These are phyloP conservation scores for Silene uniflora DNA, from an alignment of 148 eudicot genomes.

Conservation along the genomic window DNA sequence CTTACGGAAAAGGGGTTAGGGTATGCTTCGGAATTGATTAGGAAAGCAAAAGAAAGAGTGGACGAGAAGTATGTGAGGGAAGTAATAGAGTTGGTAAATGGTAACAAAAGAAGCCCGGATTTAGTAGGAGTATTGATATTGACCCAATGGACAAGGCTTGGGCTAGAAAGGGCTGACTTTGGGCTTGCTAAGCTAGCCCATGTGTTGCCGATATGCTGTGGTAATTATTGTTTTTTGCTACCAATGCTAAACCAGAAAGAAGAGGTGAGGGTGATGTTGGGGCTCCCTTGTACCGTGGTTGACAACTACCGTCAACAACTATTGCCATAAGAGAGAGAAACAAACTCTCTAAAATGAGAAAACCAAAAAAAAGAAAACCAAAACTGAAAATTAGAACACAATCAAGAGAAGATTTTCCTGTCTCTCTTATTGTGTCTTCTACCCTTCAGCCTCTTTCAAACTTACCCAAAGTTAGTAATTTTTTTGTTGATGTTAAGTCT, in stretches of 20 bases:
- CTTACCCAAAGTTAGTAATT: too few relatives aligned
- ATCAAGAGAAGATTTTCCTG: too few relatives aligned
- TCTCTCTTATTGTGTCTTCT: too few relatives aligned
- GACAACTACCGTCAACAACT: constrained; percentile 36
- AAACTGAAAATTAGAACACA: too few relatives aligned
- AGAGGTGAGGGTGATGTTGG: constrained; percentile 55
- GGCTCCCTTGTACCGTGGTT: constrained; percentile 49
- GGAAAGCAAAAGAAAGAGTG: constrained; percentile 52
- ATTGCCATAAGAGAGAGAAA: too few relatives aligned
- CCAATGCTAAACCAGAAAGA: constrained; percentile 46
- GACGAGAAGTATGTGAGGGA: constrained; percentile 54
- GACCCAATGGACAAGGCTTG: constrained; percentile 76
- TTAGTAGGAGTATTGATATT: constrained; percentile 60
- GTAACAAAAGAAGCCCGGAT: constrained; percentile 45
- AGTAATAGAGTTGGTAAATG: constrained; percentile 51
- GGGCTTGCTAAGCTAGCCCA: constrained; percentile 62
- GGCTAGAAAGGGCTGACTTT: constrained; percentile 63
- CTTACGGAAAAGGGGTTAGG: constrained; percentile 45
- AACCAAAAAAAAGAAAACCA: too few relatives aligned
- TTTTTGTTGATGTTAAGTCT: too few relatives aligned
- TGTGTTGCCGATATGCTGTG: constrained; percentile 59
- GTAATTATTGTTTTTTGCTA: constrained; percentile 56
- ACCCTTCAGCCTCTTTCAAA: too few relatives aligned
- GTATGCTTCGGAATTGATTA: constrained; percentile 34
- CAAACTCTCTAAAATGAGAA: too few relatives aligned